Conservation (phyloP, 1,139 yeast species). For the Blastobotrys arbuscula region DNA sequence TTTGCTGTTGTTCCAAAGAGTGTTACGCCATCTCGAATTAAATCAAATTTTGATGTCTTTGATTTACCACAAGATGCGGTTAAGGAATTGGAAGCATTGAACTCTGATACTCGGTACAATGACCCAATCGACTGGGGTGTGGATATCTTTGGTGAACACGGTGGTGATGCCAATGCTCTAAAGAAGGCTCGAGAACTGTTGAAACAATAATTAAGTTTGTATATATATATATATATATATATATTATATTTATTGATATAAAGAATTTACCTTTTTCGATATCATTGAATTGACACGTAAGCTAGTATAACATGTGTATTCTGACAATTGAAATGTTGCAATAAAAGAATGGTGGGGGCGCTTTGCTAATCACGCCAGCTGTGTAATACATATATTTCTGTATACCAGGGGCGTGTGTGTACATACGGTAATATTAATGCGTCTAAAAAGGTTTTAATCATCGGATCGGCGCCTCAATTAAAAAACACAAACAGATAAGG, state of each 20-base stretch:
- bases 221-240: not conserved
- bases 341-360: not conserved
- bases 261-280: not conserved
- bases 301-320: too few species aligned
- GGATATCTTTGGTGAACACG: conserved; percentile 40
- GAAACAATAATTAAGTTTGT: not conserved
- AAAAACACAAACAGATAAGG: not conserved
- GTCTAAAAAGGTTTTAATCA: too few species aligned
- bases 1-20: conserved; percentile 72
- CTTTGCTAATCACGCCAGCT: too few species aligned
- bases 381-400: too few species aligned
- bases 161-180: conserved; percentile 56
- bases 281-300: not conserved
- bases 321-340: not conserved
- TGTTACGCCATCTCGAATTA: conserved; percentile 46
- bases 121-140: conserved; percentile 22
- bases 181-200: conserved; percentile 38
- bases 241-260: not conserved
- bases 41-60: conserved; percentile 43
- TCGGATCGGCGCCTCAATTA: too few species aligned
- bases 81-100: conserved; percentile 56
- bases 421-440: too few species aligned
- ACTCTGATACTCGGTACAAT: conserved; percentile 57
- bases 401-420: too few species aligned
- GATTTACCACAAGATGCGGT: conserved; percentile 40